Conservation (phyloP, 305 asterid species). For the Caryopteris hybrid region DNA sequence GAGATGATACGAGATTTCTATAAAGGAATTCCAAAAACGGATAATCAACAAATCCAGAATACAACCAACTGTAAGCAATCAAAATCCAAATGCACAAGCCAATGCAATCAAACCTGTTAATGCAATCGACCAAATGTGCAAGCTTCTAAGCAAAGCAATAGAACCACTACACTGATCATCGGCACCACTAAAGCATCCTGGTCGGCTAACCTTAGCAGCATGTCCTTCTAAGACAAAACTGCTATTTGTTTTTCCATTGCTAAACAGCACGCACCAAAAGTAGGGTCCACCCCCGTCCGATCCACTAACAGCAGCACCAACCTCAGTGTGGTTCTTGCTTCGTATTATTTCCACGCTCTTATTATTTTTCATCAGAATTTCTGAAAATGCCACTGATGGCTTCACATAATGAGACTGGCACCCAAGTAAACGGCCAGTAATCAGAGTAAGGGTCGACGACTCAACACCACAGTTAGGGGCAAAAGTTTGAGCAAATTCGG, state of each 20-base stretch:
- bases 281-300: slow-evolving; percentile 72
- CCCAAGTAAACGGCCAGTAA: slow-evolving; percentile 83
- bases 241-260: slow-evolving; percentile 57
- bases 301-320: slow-evolving; percentile 87
- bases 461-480: slow-evolving; percentile 76
- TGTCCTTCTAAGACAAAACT: slow-evolving; percentile 61
- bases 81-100: slow-evolving; percentile 31
- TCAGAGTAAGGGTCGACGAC: slow-evolving; percentile 48
- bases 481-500: slow-evolving; percentile 58
- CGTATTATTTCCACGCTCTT: slow-evolving; percentile 57
- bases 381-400: slow-evolving; percentile 61
- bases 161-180: slow-evolving; percentile 53
- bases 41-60: too few relatives aligned
- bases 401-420: slow-evolving; percentile 63
- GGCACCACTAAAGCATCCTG: slow-evolving; percentile 91
- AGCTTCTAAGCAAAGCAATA: slow-evolving; percentile 13
- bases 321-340: slow-evolving; percentile 77
- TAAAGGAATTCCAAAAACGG: slow-evolving; percentile 17
- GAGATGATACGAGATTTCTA: neutral
- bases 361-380: slow-evolving; percentile 49
- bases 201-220: slow-evolving; percentile 50
- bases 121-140: slow-evolving; percentile 27
- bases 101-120: slow-evolving; percentile 35
- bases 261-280: slow-evolving; percentile 87
- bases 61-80: slow-evolving; percentile 9